Conservation (phyloP, 1,284 basidiomycete genomes). For the Ustanciosporium gigantosporum region DNA sequence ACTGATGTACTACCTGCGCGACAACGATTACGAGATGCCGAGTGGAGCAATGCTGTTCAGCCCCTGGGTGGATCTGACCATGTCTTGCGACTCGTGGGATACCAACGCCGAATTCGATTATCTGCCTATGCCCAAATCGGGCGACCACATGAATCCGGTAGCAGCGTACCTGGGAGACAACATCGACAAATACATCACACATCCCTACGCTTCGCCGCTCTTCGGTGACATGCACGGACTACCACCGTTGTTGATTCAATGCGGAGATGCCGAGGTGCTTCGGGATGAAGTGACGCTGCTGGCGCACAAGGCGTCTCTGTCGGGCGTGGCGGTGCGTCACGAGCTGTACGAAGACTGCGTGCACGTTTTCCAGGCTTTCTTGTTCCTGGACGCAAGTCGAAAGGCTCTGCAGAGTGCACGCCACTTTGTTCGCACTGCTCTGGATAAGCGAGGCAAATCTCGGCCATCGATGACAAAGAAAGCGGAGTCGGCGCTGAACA, state of each 20-base stretch:
- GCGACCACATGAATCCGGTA: slow-evolving; percentile 92
- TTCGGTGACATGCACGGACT: slow-evolving; percentile 86
- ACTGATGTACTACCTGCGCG: slow-evolving; percentile 80
- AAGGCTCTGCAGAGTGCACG: slow-evolving; percentile 59
- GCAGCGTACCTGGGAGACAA: slow-evolving; percentile 85
- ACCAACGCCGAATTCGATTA: slow-evolving; percentile 73
- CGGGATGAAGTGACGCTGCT: slow-evolving; percentile 90
- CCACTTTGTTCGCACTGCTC: slow-evolving; percentile 60
- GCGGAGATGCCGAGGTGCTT: slow-evolving; percentile 90
- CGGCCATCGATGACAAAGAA: slow-evolving; percentile 62
- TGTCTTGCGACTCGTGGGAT: slow-evolving; percentile 97
- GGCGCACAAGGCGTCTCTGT: slow-evolving; percentile 86
- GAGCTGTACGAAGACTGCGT: slow-evolving; percentile 90
- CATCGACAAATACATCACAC: slow-evolving; percentile 81
- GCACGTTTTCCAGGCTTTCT: slow-evolving; percentile 60
- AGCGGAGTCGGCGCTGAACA: slow-evolving; percentile 66
- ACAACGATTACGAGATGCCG: slow-evolving; percentile 59
- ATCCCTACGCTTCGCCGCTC: slow-evolving; percentile 83
- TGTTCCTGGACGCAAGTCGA: slow-evolving; percentile 59
- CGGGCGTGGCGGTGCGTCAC: slow-evolving; percentile 84
- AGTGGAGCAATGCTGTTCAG: slow-evolving; percentile 59
- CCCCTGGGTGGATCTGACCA: slow-evolving; percentile 72
- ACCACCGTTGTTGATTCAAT: slow-evolving; percentile 89
- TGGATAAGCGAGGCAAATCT: slow-evolving; percentile 49
- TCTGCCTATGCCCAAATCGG: slow-evolving; percentile 64